Evolutionary conservation across 176 grass and related monocot genomes (phyloP).

Genomic region (Lolium rigidum): DNA sequence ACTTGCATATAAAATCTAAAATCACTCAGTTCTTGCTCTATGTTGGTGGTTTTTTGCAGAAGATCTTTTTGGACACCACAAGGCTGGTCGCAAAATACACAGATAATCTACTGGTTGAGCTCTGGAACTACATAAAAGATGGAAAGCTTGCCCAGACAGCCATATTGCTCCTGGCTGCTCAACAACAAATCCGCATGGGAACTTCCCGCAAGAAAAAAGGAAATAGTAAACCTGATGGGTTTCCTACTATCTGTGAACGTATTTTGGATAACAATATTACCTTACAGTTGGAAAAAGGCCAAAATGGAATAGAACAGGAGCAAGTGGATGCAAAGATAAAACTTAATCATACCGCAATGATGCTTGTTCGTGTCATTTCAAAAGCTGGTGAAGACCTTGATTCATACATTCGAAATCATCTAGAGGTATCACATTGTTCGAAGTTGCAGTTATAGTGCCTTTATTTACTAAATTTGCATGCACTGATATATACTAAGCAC

Average conservation of each 20-base stretch:
- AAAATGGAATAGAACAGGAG: too few relatives aligned
- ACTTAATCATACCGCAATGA: not conserved
- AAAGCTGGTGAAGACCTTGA: not conserved
- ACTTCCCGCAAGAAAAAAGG: not conserved
- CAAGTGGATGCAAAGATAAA: not conserved
- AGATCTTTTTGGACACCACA: not conserved
- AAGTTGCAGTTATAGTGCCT: not conserved
- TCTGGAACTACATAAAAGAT: not conserved
- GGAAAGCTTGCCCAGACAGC: not conserved
- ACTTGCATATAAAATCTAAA: not conserved
- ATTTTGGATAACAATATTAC: not conserved
- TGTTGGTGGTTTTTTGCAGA: not conserved
- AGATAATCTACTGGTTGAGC: not conserved
- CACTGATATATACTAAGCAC: not conserved
- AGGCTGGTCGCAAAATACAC: not conserved
- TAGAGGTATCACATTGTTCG: not conserved
- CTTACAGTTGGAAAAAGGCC: too few relatives aligned
- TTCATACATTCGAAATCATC: not conserved
- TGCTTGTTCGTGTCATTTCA: not conserved
- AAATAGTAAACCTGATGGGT: not conserved
- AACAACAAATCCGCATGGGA: not conserved
- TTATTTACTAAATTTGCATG: too few relatives aligned
- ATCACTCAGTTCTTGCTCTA: not conserved
- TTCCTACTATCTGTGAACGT: not conserved
- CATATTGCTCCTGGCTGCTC: not conserved